Evolutionary conservation across 1,284 basidiomycete genomes (phyloP), one percentile per base, ranked within the genome.

Genomic region (Anthracocystis panici-leucophaei): DNA sequence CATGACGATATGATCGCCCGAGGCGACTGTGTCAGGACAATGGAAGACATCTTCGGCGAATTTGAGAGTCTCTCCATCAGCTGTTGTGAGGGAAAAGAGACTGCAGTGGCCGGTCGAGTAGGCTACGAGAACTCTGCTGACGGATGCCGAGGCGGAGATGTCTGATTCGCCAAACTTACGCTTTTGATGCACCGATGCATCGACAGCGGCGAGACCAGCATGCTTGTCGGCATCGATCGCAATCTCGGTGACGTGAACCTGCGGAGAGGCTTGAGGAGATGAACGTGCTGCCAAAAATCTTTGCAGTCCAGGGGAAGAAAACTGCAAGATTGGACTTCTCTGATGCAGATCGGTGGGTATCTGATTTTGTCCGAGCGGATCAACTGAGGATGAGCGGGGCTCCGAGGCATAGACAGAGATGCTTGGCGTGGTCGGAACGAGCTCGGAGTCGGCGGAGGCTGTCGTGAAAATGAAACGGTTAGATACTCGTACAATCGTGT

Each of bases 61-160:
- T 44, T 42, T 31, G 44, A 61, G 2, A 42, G 25, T 14, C 18
- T 21, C 12, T 53, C 45, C 5, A 33, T n/a, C 44, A 2, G 12
- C 21, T 1, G 25, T 25, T 1, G 25, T 25, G n/a, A 84, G 29
- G 3, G 60, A 60, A 45, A 85, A 84, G 29, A 85, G 27, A 27
- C 79, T 67, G 52, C 78, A 72, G 52, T 84, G 78, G 0, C 84
- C 83, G 5, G 74, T 80, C 10, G 78, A 77, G 57, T 79, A 83
- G 53, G 80, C 78, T 5, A 84, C 67, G 46, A 78, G 60, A 29
- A 84, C 44, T 4, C 65, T 72, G 10, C 57, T 29, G 7, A 33
- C 33, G 0, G 41, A 3, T 18, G 18, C 14, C 31, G 51, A 8
- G 5, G 41, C 8, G 5, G 20, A 5, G 1, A 20, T 18, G 1